Conservation (phyloP, 1,284 basidiomycete genomes). For the Ceratobasidium sp. region DNA sequence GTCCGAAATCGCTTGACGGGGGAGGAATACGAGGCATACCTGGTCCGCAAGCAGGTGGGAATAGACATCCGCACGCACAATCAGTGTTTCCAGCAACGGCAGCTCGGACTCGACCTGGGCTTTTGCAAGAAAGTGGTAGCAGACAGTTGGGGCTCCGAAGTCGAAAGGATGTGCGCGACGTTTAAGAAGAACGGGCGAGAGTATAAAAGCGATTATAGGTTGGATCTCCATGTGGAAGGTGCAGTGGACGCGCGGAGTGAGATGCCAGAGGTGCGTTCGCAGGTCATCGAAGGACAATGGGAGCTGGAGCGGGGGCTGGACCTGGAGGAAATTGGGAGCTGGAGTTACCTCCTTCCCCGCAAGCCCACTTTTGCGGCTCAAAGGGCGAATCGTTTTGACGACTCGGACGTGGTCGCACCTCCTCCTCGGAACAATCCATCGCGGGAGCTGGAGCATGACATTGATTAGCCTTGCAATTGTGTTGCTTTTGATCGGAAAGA, state of each 20-base stretch:
- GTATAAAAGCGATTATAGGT: no score
- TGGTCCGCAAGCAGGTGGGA: background rate
- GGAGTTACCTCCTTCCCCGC: no score
- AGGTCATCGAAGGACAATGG: constrained; percentile 2
- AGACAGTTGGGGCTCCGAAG: background rate
- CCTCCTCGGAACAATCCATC: no score
- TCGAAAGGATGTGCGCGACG: background rate
- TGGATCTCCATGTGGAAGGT: no score
- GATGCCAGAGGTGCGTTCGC: background rate
- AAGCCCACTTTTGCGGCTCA: no score
- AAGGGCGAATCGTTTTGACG: no score
- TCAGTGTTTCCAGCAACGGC: background rate
- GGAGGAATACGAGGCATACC: background rate
- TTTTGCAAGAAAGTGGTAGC: background rate
- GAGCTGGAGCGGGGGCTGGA: background rate
- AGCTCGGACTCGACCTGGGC: background rate
- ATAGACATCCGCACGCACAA: background rate
- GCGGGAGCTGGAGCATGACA: no score
- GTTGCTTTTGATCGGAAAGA: no score
- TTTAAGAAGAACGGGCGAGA: background rate
- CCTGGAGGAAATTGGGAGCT: background rate
- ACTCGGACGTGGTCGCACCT: no score
- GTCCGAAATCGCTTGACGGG: background rate
- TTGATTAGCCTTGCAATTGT: no score
- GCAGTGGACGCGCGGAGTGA: background rate